Evolutionary conservation across 164 flowering plant genomes (phyloP).

Genomic region (Annona cherimola): DNA sequence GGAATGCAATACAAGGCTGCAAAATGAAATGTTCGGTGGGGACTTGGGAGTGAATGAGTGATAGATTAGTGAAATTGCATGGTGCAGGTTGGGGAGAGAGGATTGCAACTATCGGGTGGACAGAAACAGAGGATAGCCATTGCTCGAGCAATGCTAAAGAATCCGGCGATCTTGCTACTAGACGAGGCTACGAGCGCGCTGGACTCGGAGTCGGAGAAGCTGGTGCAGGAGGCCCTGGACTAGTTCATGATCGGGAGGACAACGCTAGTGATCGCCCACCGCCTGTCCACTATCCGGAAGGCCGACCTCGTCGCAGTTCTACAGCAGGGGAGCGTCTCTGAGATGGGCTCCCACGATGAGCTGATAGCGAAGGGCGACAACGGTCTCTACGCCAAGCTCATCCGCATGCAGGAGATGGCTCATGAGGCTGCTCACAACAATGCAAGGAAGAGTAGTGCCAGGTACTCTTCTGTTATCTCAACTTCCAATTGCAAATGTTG

Average conservation of each 20-base stretch:
- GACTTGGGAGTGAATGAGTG: neutral
- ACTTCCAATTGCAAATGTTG: too few relatives aligned
- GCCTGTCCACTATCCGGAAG: constrained; percentile 91
- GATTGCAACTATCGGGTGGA: constrained; percentile 95
- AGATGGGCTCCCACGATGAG: constrained; percentile 88
- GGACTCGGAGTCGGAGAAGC: constrained; percentile 93
- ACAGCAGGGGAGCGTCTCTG: constrained; percentile 85
- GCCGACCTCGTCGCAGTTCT: constrained; percentile 95
- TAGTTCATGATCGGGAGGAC: constrained; percentile 97
- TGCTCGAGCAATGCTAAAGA: constrained; percentile 96
- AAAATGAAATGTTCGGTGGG: too few relatives aligned
- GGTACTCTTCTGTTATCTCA: too few relatives aligned
- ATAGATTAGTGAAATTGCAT: neutral
- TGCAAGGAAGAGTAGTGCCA: constrained; percentile 94
- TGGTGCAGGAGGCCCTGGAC: constrained; percentile 96
- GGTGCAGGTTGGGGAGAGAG: constrained; percentile 97
- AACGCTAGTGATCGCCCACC: constrained; percentile 94
- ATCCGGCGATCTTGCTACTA: constrained; percentile 86
- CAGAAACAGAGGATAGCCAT: constrained; percentile 98
- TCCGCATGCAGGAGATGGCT: constrained; percentile 87
- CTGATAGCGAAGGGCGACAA: constrained; percentile 77
- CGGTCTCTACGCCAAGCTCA: constrained; percentile 84
- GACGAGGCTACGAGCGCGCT: constrained; percentile 99
- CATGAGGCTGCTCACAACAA: constrained; percentile 69
- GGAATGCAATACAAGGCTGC: too few relatives aligned